Evolutionary conservation across 306 rosid species (phyloP).

Genomic region (Pyrus pyrifolia): DNA sequence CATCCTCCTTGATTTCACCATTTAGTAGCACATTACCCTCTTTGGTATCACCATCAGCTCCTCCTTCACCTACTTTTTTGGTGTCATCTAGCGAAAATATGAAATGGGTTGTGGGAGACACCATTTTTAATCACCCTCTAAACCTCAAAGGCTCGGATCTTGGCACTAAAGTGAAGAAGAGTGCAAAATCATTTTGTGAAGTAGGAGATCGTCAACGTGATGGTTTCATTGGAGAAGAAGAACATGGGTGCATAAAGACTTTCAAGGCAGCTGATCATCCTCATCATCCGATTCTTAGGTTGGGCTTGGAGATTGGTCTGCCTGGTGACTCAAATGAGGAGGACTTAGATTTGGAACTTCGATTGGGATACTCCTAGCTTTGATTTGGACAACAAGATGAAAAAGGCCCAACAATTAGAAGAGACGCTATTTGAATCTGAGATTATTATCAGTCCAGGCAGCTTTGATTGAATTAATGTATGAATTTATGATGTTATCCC

Average conservation of each 20-base stretch:
- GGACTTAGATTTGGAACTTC: constrained; percentile 90
- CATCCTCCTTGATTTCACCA: constrained; percentile 16
- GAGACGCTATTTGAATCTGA: no score
- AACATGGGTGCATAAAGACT: constrained; percentile 12
- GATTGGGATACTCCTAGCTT: constrained; percentile 49
- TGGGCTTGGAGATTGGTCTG: constrained; percentile 65
- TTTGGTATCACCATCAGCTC: constrained; percentile 25
- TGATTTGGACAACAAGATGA: not conserved
- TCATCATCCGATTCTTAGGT: constrained; percentile 30
- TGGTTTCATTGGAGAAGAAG: constrained; percentile 16
- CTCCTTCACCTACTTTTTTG: constrained; percentile 15
- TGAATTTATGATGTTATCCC: no score
- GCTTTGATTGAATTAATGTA: no score
- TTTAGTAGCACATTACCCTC: no score
- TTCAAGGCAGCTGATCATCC: constrained; percentile 29
- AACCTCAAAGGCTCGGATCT: not conserved
- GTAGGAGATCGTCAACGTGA: constrained; percentile 5
- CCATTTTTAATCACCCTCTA: not conserved
- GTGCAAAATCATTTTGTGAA: not conserved
- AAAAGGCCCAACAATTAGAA: no score
- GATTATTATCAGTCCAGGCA: no score
- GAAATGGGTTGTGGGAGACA: constrained; percentile 3
- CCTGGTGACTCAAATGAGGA: constrained; percentile 29
- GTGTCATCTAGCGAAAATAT: not conserved
- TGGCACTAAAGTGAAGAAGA: not conserved